Base-by-base conservation (phyloP, 768 basidiomycete species). In the Naganishia onofrii region DNA sequence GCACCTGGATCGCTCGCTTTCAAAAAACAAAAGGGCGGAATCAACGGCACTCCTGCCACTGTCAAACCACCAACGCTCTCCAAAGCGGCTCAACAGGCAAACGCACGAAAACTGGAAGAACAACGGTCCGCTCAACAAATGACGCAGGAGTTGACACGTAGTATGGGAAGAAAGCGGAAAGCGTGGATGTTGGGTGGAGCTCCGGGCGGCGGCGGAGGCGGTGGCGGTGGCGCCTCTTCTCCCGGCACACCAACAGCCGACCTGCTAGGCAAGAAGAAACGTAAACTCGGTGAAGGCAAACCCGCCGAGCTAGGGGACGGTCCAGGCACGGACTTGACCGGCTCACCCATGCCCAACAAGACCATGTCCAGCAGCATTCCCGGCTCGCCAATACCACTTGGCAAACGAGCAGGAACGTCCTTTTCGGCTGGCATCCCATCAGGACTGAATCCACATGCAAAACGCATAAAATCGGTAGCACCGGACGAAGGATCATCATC, bases 121-220 rank as follows among this genome's bases (percentile, higher is more conserved):
- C 60, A 63, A 26, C 60, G 60, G 2, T 63, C 60, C 17, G 60
- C 60, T 23, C 60, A 63, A 42, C 60, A 63, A 63, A 63, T 63
- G 60, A 63, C 60, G 60, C 60, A 63, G 32, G 60, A 63, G 29
- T 26, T 63, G 7, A 63, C 60, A 13, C 60, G 60, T 42, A 63
- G 60, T 46, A 63, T 63, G 38, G 60, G 60, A 3, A 44, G 60
- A 26, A 63, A 63, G 46, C 60, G 60, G 0, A 63, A 63, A 17
- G 60, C 60, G 23, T 63, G 60, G 60, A 63, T 63, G 60, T 63
- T 63, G 60, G 60, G 60, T 42, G 60, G 60, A 26, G 42, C 36
- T 42, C 60, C 60, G 4, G 57, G 34, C 57, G 56, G 15, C 13
- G 56, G 31, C 17, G 19, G 31, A 2, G 26, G 48, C 17, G 21